Evolutionary conservation across 1,139 yeast genomes (phyloP), one percentile per base, ranked within the genome.

Genomic region (Meyerozyma sp.): DNA sequence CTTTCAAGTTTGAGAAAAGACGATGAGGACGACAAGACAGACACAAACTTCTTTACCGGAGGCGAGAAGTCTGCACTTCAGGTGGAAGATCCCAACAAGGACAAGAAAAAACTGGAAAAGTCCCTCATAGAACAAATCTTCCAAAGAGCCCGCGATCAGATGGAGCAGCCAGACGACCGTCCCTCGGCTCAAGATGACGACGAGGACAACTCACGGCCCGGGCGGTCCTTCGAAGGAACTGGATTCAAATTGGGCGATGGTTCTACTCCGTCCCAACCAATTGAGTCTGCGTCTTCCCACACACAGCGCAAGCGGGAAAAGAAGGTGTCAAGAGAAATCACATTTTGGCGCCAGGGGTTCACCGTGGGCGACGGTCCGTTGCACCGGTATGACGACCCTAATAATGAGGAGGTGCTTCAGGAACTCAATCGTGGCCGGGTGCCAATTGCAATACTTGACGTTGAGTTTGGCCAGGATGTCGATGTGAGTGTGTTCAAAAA

Each of bases 341-440:
- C 95, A 0, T 93, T 93, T 62, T 93, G 98, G 98, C 83, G 82
- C 54, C 94, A 93, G 59, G 98, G 98, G 2, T 93, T 94, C 65
- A 88, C 90, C 44, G 91, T 93, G 27, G 98, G 93, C 18, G 95
- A 90, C 42, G 97, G 98, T 2, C 81, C 81, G 18, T 73, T 93
- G 47, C 84, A 79, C 62, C 73, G 95, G 46, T 93, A 90, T 59
- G 97, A 93, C 56, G 98, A 93, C 61, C 96, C 96, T 7, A 81
- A 77, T 21, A 93, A 93, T 59, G 81, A 83, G 42, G 77, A 75
- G 41, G 84, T 87, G 50, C 70, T 94, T 53, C 77, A 81, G 51
- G 95, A 91, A 53, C 76, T 93, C 63, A 86, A 88, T 57, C 79
- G 82, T 46, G 98, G 98, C 5, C 77, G 95, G 49, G 99, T 96